Percentiles rank a stretch among this genome's conserved stretches.
Conservation (phyloP, 495 filamentous ascomycete species). For the Wilcoxina mikolae region DNA sequence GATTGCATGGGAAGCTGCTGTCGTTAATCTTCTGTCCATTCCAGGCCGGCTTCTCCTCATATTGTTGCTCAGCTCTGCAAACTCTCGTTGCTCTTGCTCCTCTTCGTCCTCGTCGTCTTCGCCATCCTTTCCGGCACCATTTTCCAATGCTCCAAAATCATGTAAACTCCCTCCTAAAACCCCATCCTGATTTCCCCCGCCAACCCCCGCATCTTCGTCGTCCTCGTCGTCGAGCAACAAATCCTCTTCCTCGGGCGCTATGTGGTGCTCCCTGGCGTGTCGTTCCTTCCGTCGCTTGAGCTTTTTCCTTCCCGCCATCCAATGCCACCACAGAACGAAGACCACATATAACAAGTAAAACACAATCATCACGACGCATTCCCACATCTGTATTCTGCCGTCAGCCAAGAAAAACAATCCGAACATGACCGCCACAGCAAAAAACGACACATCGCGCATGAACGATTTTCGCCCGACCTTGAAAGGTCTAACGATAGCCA, state of each 20-base stretch:
- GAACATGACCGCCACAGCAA: conserved; percentile 73
- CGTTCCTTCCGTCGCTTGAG: conserved; percentile 46
- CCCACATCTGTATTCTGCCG: conserved; percentile 71
- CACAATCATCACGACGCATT: conserved; percentile 76
- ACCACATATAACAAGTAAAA: conserved; percentile 86
- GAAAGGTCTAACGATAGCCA: conserved; percentile 90
- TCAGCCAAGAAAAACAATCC: conserved; percentile 79
- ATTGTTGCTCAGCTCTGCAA: conserved; percentile 71
- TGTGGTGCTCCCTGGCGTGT: conserved; percentile 57
- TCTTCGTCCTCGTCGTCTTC: conserved; percentile 50
- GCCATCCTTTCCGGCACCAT: conserved; percentile 38
- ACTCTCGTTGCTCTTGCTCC: conserved; percentile 56
- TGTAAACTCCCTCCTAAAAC: conserved; percentile 34
- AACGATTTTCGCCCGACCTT: conserved; percentile 78
- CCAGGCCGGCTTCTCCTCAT: conserved; percentile 74
- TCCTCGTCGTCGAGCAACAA: conserved; percentile 50
- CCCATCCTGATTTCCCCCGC: conserved; percentile 39
- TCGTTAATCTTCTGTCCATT: conserved; percentile 40
- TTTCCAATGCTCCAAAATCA: conserved; percentile 63
- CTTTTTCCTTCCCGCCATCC: conserved; percentile 51
- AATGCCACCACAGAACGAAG: conserved; percentile 85
- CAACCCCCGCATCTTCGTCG: conserved; percentile 52
- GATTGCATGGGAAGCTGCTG: conserved; percentile 56
- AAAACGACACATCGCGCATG: conserved; percentile 84
- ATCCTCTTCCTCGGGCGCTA: conserved; percentile 55